A percentile compares a stretch with the other conserved stretches of the same genome.
phyloP scores from a whole-genome alignment of 108 stramenopile genomes.

The Nitzschia sp. region DNA sequence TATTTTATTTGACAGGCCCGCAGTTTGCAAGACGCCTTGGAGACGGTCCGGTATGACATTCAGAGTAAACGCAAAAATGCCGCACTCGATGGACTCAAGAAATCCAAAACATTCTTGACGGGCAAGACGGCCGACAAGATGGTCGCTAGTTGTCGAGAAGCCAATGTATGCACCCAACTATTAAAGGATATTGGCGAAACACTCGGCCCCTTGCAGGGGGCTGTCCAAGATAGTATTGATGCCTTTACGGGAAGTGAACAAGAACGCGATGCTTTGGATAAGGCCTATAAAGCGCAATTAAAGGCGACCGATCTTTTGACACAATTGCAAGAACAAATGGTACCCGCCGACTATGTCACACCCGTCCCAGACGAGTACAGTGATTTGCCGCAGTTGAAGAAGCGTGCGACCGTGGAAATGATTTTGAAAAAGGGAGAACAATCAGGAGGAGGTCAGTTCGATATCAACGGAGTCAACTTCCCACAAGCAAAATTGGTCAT shows the following conservation, averaged over 20 bases:
- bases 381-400: constrained; percentile 85
- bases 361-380: constrained; percentile 82
- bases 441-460: constrained; percentile 78
- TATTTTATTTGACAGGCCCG: constrained; percentile 62
- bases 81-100: constrained; percentile 84
- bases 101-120: constrained; percentile 51
- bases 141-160: constrained; percentile 62
- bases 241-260: constrained; percentile 78
- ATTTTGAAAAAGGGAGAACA: constrained; percentile 72
- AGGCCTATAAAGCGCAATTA: constrained; percentile 79
- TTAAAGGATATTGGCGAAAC: constrained; percentile 49
- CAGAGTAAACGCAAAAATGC: constrained; percentile 78
- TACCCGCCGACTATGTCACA: constrained; percentile 77
- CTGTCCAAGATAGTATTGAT: constrained; percentile 61
- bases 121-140: constrained; percentile 66
- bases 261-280: constrained; percentile 81
- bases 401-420: constrained; percentile 92
- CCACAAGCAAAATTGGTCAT: constrained; percentile 87
- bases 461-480: constrained; percentile 80
- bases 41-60: constrained; percentile 79
- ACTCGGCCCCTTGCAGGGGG: constrained; percentile 55
- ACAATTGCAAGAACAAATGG: constrained; percentile 88
- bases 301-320: constrained; percentile 60
- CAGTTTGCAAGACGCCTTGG: constrained; percentile 78
- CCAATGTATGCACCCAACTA: constrained; percentile 44